A percentile compares a stretch with the other conserved stretches of the same genome.
phyloP scores from a whole-genome alignment of 495 filamentous ascomycete species.

The Penicillium fimorum region DNA sequence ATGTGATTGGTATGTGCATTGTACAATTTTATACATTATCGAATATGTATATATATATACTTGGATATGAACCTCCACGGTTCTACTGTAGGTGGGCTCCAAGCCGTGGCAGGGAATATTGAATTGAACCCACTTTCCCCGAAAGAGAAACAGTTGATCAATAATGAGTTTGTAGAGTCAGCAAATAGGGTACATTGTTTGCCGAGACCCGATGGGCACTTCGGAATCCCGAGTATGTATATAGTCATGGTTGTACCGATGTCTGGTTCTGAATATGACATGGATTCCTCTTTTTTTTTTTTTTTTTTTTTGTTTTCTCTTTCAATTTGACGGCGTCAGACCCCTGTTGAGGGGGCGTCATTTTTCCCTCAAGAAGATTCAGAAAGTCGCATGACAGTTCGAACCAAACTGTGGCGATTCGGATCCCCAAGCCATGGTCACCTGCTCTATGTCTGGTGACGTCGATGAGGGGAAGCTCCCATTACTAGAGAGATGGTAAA shows the following conservation, averaged over 20 bases:
- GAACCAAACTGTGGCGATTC: slow-evolving; percentile 11
- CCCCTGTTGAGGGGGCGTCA: slow-evolving; percentile 5
- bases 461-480: slow-evolving; percentile 12
- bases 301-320: too few species aligned
- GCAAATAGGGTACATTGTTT: neutral
- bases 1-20: neutral
- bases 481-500: too few species aligned
- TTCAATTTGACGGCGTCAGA: slow-evolving; percentile 2
- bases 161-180: neutral
- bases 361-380: neutral
- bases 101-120: neutral
- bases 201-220: slow-evolving; percentile 3
- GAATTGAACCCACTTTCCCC: neutral
- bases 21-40: neutral
- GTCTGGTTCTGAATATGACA: slow-evolving; percentile 3
- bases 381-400: slow-evolving; percentile 7
- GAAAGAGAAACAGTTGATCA: neutral
- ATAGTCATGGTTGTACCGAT: slow-evolving; percentile 3
- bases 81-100: neutral
- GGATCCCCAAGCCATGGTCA: slow-evolving; percentile 9
- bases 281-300: neutral
- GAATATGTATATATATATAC: neutral
- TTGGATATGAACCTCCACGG: neutral
- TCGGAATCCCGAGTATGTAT: slow-evolving; percentile 10
- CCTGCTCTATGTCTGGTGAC: slow-evolving; percentile 22